Base-by-base conservation (phyloP, 202 grass and related monocot species). In the Brachypodium distachyon region DNA sequence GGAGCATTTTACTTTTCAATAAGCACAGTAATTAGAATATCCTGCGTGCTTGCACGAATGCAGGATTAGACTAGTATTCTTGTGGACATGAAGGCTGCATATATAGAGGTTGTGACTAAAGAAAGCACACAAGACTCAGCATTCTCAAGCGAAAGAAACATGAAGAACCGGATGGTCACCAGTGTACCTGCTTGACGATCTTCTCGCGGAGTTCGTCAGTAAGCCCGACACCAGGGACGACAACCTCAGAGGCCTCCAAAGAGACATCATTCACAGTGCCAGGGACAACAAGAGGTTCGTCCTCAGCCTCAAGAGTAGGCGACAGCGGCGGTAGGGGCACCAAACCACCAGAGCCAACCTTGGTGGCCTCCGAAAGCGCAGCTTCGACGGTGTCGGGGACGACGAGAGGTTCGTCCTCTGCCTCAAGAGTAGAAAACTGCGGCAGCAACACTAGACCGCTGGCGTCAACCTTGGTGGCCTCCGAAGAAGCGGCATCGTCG, bases 181-280 rank as follows among this genome's bases (percentile, higher is more conserved):
- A 7, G 41, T 4, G 55, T 53, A 87, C 93, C 90, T 93, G 90
- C 48, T 89, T 87, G 48, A 93, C 90, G 52, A 97, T 89, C 80
- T 73, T 46, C 70, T 80, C 80, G 27, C 82, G 64, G 63, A 93
- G 93, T 47, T 97, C 93, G 48, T 91, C 80, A 5, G 93, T 84
- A 57, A 91, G 82, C 50, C 22, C 73, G 39, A 76, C 76, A 33
- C 29, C 70, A 43, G 61, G 67, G 26, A 27, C 31, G 27, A 51
- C 39, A 41, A 19, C 42, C 42, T 69, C 66, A 16, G 66, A 69
- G 26, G 18, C 44, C 66, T 69, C 42, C 41, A n/a, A 19, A 19
- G 66, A 69, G 66, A 16, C 42, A 12, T 18, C 65, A 6, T 36
- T 6, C 4, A 36, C 33, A 17, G 11, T 54, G 11, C 11, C 51